These are phyloP conservation scores for Fusarium sp. DNA, from an alignment of 2,329 filamentous ascomycete genomes.

Conservation along the genomic window DNA sequence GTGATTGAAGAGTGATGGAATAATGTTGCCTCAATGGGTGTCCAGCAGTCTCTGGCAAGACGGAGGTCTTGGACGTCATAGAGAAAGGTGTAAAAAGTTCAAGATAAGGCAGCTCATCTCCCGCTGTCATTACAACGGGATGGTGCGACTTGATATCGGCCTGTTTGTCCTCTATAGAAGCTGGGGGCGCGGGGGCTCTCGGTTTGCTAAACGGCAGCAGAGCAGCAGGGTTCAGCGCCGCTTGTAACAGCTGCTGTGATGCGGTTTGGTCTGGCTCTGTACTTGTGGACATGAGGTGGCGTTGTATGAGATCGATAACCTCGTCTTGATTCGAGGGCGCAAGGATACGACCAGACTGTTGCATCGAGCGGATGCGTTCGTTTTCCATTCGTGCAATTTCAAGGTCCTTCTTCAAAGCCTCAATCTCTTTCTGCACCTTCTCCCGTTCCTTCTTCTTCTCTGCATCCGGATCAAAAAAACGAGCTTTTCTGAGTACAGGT, in stretches of 20 bases:
- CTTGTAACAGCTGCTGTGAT: slow-evolving; percentile 58
- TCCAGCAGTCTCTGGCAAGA: slow-evolving; percentile 52
- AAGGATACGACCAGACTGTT: slow-evolving; percentile 53
- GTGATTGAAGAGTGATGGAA: slow-evolving; percentile 61
- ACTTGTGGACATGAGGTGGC: slow-evolving; percentile 53
- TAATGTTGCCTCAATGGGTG: slow-evolving; percentile 63
- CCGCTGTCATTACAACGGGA: slow-evolving; percentile 69
- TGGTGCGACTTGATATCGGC: slow-evolving; percentile 69
- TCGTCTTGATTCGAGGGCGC: slow-evolving; percentile 50
- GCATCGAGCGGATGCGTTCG: slow-evolving; percentile 59
- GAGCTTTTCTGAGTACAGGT: slow-evolving; percentile 5
- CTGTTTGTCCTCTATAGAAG: slow-evolving; percentile 45
- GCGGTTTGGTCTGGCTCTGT: slow-evolving; percentile 40
- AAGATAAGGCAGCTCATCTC: slow-evolving; percentile 75
- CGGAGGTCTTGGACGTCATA: slow-evolving; percentile 65
- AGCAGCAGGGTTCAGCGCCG: slow-evolving; percentile 62
- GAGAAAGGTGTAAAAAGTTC: slow-evolving; percentile 76
- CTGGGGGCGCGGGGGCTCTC: slow-evolving; percentile 38
- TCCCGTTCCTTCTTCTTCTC: slow-evolving; percentile 65
- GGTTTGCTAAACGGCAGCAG: slow-evolving; percentile 63
- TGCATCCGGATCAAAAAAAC: slow-evolving; percentile 52
- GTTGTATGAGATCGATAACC: slow-evolving; percentile 55
- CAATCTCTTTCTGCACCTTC: slow-evolving; percentile 65
- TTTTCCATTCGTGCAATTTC: slow-evolving; percentile 67
- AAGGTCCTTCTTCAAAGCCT: slow-evolving; percentile 68